These are phyloP conservation scores for Salix dunnii DNA, from an alignment of 345 rosid genomes.

Conservation along the genomic window DNA sequence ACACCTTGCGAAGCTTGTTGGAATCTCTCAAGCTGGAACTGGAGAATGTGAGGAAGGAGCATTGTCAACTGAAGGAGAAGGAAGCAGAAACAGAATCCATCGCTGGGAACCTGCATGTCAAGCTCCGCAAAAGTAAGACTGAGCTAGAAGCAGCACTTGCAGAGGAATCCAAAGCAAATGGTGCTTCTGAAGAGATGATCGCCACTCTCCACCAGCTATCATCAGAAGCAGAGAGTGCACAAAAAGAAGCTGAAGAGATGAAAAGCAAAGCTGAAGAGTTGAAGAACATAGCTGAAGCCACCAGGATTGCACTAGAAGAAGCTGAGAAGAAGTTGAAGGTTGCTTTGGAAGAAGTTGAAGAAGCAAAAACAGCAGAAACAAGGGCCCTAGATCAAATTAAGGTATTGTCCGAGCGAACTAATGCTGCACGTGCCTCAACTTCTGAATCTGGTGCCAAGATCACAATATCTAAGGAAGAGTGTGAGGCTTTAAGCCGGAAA, in stretches of 20 bases:
- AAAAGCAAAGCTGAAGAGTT: slow-evolving; percentile 59
- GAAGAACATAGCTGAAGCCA: slow-evolving; percentile 61
- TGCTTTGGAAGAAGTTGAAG: slow-evolving; percentile 86
- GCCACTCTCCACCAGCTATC: slow-evolving; percentile 67
- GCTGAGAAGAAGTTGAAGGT: slow-evolving; percentile 61
- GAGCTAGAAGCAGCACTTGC: slow-evolving; percentile 67
- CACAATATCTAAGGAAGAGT: slow-evolving; percentile 78
- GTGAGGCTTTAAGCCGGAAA: slow-evolving; percentile 67
- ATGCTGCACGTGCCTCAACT: slow-evolving; percentile 71
- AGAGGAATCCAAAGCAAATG: slow-evolving; percentile 63
- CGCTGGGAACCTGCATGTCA: slow-evolving; percentile 76
- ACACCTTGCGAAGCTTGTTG: slow-evolving; percentile 49
- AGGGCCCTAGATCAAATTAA: slow-evolving; percentile 71
- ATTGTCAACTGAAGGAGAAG: slow-evolving; percentile 62
- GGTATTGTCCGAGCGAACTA: slow-evolving; percentile 59
- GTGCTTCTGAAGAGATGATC: slow-evolving; percentile 76
- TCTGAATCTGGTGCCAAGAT: slow-evolving; percentile 75
- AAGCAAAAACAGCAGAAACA: slow-evolving; percentile 68
- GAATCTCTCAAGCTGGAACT: slow-evolving; percentile 70
- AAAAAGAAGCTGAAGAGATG: slow-evolving; percentile 71
- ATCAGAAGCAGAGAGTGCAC: slow-evolving; percentile 63
- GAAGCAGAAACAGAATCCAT: slow-evolving; percentile 79
- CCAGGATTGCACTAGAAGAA: slow-evolving; percentile 57
- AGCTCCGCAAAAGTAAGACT: slow-evolving; percentile 66
- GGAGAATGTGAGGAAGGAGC: slow-evolving; percentile 70